Percentiles rank a stretch among this genome's conserved stretches.
These are phyloP conservation scores for Apiospora rasikravindrae DNA, from an alignment of 2,329 filamentous ascomycete species.

Conservation along the genomic window DNA sequence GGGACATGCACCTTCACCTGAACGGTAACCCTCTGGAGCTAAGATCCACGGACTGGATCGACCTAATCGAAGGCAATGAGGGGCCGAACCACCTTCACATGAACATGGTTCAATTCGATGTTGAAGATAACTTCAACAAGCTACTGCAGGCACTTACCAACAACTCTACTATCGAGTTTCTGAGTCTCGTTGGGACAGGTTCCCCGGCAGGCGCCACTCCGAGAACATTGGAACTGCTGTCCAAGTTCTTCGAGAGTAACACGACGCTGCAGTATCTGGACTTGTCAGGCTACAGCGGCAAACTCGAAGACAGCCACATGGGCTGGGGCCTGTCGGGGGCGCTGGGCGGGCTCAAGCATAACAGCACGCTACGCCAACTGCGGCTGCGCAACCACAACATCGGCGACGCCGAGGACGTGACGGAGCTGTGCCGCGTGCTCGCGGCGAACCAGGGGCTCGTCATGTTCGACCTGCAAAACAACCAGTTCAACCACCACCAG, in stretches of 20 bases:
- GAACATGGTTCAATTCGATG: constrained; percentile 62
- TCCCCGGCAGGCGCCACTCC: constrained; percentile 52
- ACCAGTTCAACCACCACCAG: constrained; percentile 53
- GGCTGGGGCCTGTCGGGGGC: constrained; percentile 58
- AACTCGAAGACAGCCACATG: constrained; percentile 62
- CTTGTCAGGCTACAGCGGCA: constrained; percentile 61
- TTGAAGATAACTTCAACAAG: constrained; percentile 56
- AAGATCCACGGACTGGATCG: constrained; percentile 56
- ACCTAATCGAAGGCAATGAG: constrained; percentile 51
- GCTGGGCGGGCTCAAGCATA: constrained; percentile 52
- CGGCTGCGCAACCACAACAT: constrained; percentile 63
- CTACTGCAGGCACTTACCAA: constrained; percentile 55
- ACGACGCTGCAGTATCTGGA: constrained; percentile 58
- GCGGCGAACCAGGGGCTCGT: constrained; percentile 53
- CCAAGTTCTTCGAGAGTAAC: constrained; percentile 58
- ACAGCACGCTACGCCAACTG: constrained; percentile 53
- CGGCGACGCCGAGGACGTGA: constrained; percentile 44
- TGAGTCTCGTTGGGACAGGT: constrained; percentile 61
- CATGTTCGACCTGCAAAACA: constrained; percentile 60
- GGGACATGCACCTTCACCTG: constrained; percentile 54
- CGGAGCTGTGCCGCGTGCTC: constrained; percentile 55
- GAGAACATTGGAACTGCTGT: constrained; percentile 54
- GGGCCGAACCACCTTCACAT: constrained; percentile 57
- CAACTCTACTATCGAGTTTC: constrained; percentile 56
- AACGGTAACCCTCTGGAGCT: constrained; percentile 59